A percentile compares a stretch with the other conserved stretches of the same genome.
phyloP scores from a whole-genome alignment of 306 rosid genomes.

The Rosa chinensis region DNA sequence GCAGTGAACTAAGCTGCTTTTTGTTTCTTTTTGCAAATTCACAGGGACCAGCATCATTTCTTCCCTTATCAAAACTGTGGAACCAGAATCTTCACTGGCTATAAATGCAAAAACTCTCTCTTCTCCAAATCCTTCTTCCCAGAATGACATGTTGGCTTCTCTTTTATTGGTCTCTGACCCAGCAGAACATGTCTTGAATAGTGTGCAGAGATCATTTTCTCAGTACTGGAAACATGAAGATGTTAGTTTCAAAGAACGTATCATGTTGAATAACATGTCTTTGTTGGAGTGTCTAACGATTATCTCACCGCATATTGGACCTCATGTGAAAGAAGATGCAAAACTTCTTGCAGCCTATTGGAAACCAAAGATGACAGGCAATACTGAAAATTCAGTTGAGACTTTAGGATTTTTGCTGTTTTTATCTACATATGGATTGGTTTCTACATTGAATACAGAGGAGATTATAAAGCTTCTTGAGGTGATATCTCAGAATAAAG shows the following conservation, averaged over 20 bases:
- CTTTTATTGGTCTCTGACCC: slow-evolving; percentile 39
- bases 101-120: slow-evolving; percentile 11
- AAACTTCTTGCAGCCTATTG: slow-evolving; percentile 39
- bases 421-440: slow-evolving; percentile 32
- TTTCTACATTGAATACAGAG: slow-evolving; percentile 30
- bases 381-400: slow-evolving; percentile 29
- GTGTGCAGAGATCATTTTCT: slow-evolving; percentile 25
- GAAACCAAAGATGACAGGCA: slow-evolving; percentile 30
- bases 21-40: background rate
- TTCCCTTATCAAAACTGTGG: slow-evolving; percentile 11
- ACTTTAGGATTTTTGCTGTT: slow-evolving; percentile 26
- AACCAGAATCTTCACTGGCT: slow-evolving; percentile 18
- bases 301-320: slow-evolving; percentile 39
- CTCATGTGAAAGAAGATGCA: slow-evolving; percentile 44
- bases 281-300: slow-evolving; percentile 26
- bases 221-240: slow-evolving; percentile 16
- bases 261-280: slow-evolving; percentile 17
- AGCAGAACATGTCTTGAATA: slow-evolving; percentile 44
- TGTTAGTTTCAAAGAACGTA: slow-evolving; percentile 12
- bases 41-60: slow-evolving; percentile 13
- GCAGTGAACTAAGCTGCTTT: background rate
- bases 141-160: slow-evolving; percentile 13
- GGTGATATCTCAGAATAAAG: slow-evolving; percentile 17
- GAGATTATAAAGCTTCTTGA: slow-evolving; percentile 47
- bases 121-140: background rate